A percentile compares a stretch with the other conserved stretches of the same genome.
phyloP scores from a whole-genome alignment of 768 basidiomycete species.

The Mycena galericulata region DNA sequence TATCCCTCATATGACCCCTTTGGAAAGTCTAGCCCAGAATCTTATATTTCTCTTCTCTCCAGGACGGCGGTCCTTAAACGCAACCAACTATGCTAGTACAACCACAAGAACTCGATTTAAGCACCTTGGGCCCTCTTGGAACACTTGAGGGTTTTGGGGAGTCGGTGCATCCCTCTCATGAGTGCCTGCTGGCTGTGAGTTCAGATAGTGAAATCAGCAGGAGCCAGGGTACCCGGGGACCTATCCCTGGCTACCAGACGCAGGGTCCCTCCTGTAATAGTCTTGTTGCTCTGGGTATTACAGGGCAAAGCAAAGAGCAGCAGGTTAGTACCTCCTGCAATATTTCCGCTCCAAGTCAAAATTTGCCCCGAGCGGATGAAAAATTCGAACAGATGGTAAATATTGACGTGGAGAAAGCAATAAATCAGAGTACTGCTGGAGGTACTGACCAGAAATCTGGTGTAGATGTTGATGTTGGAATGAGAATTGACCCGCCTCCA shows the following conservation, averaged over 20 bases:
- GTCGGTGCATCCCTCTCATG: neutral
- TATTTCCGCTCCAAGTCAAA: neutral
- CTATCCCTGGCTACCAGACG: neutral
- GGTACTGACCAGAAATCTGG: neutral
- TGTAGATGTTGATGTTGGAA: neutral
- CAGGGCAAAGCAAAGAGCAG: conserved; percentile 9
- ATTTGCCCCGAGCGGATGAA: too few species aligned
- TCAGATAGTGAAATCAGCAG: neutral
- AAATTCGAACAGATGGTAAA: neutral
- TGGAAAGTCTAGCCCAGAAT: too few species aligned
- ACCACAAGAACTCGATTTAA: neutral
- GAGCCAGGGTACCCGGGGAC: neutral
- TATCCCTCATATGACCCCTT: too few species aligned
- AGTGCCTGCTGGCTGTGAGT: conserved; percentile 19
- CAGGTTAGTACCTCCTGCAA: neutral
- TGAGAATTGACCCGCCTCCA: too few species aligned
- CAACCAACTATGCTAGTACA: conserved; percentile 10
- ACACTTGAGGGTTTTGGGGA: conserved; percentile 19
- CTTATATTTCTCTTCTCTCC: too few species aligned
- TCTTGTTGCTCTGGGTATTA: conserved; percentile 10
- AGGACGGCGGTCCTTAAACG: conserved; percentile 20
- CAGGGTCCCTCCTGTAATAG: conserved; percentile 7
- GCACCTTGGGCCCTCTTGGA: conserved; percentile 16
- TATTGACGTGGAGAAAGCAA: neutral
- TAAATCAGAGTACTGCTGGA: neutral